phyloP scores from a whole-genome alignment of 2,329 filamentous ascomycete genomes.

The Fusarium brevicatenulatum region DNA sequence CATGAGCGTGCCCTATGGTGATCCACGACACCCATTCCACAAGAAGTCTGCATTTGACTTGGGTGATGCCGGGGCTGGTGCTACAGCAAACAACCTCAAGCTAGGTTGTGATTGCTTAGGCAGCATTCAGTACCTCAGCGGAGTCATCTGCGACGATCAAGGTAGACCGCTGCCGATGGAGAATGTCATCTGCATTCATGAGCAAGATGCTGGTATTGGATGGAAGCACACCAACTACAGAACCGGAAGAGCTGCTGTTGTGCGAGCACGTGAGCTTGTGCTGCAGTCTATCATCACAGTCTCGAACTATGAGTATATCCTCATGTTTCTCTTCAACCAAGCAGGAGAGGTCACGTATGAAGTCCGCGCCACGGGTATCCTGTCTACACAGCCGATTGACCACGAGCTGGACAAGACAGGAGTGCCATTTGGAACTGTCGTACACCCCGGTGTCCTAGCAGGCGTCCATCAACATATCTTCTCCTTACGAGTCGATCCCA shows the following conservation, averaged over 20 bases:
- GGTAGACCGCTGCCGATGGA: slow-evolving; percentile 63
- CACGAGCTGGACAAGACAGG: slow-evolving; percentile 62
- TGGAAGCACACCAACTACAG: slow-evolving; percentile 79
- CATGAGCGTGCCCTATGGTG: slow-evolving; percentile 76
- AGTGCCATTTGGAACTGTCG: slow-evolving; percentile 67
- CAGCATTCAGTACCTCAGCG: slow-evolving; percentile 72
- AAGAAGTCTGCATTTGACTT: slow-evolving; percentile 79
- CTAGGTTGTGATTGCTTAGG: slow-evolving; percentile 78
- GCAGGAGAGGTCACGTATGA: slow-evolving; percentile 70
- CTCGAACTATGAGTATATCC: slow-evolving; percentile 55
- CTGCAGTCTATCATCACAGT: slow-evolving; percentile 76
- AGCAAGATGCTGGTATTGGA: slow-evolving; percentile 76
- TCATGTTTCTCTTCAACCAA: slow-evolving; percentile 66
- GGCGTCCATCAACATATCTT: slow-evolving; percentile 79
- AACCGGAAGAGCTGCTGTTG: slow-evolving; percentile 68
- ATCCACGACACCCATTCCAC: slow-evolving; percentile 72
- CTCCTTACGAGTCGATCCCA: slow-evolving; percentile 70
- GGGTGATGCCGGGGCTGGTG: slow-evolving; percentile 74
- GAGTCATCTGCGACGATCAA: slow-evolving; percentile 61
- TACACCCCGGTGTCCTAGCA: slow-evolving; percentile 71
- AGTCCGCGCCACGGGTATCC: slow-evolving; percentile 72
- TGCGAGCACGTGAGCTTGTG: slow-evolving; percentile 69
- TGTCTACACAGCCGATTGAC: slow-evolving; percentile 70
- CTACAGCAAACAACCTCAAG: slow-evolving; percentile 73
- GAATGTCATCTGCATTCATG: slow-evolving; percentile 74